Base-by-base conservation (phyloP, 306 rosid species). In the Medicago ruthenica region DNA sequence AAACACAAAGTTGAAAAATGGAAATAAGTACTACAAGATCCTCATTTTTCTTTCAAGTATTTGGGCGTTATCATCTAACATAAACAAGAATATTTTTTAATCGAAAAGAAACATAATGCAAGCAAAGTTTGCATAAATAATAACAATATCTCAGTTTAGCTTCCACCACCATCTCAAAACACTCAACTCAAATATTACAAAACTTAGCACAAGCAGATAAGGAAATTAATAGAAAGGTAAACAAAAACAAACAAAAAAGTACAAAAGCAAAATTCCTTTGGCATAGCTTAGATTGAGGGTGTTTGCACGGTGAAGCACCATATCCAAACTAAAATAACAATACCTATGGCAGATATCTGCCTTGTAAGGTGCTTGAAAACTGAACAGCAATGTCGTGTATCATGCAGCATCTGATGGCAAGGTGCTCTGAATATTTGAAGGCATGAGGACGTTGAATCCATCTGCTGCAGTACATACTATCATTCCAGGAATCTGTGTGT, bases 401-500 rank as follows among this genome's bases (percentile, higher is more conserved):
- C 83, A 86, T 80, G 89, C 76, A 76, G 45, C 87, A 1, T 87
- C 87, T 2, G 93, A 79, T 55, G 96, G 97, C 57, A 94, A 86
- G 21, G 89, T 90, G 66, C 54, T 90, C 75, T 90, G 97, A 48
- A 92, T 89, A 81, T 95, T 95, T 73, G 98, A 90, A 78, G 98
- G 98, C 98, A 95, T 89, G 9, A 92, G 89, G 69, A 92, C 84
- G 74, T 95, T 95, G 53, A 90, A 95, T 84, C 97, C 97, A 85
- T 95, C 98, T 10, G 87, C 80, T 15, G 97, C 98, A 0, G 98
- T 95, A 67, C 96, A 95, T 3, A 95, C 88, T n/a, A 92, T 82
- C 98, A 95, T 92, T 80, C 97, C 97, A 3, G 98, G 97, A 84
- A 95, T 95, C 84, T 95, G 97, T 15, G 89, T 15, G 82, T 95